Evolutionary conservation across 2,329 filamentous ascomycete species (phyloP), one percentile per base, ranked within the genome.

Genomic region (Xylariaceae sp.): DNA sequence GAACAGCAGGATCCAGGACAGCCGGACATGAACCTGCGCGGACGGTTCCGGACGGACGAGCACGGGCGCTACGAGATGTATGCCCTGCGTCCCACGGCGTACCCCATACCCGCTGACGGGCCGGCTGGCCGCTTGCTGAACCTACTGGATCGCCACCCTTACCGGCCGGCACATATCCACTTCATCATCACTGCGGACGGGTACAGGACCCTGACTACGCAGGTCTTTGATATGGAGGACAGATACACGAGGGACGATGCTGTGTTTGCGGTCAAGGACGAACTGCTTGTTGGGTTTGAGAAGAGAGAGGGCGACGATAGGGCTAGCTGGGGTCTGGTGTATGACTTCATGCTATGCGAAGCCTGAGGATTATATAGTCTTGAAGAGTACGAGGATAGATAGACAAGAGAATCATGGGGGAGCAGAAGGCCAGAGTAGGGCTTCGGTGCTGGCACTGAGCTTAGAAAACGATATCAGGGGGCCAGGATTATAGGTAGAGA

Each of bases 1-100:
- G 88, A 91, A 73, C 87, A 91, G 72, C 88, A 92, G 71, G 88
- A 92, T 60, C 75, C 80, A 0, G 73, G 81, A 1, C 88, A 92
- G 73, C 77, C 81, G 6, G 88, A 92, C 51, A 84, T 85, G 72
- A 92, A 92, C 68, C 77, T 92, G 18, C 81, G 89, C 3, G 89
- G 89, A 5, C 83, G 84, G 39, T 91, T 92, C 67, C 79, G 75
- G 44, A 91, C 88, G 1, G 85, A 87, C 57, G 74, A 74, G 5
- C 74, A 86, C 16, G 88, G 89, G 1, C 74, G 76, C 13, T 92
- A 89, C 68, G 77, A 75, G 2, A 76, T 86, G 53, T 84, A 86
- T 67, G 84, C 81, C 59, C 65, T 88, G 45, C 76, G 81, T 6
- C 85, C 85, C 10, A 84, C 83, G 6, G 75, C 79, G 4, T 83